Evolutionary conservation across 345 rosid species (phyloP).

Genomic region (Hibiscus syriacus): DNA sequence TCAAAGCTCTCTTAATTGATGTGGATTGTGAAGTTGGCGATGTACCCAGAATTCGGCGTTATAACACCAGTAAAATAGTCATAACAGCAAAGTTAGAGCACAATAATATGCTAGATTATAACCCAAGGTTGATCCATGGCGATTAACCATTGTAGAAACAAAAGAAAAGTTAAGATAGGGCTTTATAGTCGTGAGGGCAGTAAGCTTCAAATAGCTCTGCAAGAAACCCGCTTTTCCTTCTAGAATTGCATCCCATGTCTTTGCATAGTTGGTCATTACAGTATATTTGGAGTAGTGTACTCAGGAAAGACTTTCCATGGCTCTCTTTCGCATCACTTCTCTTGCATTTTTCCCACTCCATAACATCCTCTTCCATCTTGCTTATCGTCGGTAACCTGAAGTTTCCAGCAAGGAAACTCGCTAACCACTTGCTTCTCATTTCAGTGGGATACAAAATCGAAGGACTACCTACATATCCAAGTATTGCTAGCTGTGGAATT

Average conservation of each 20-base stretch:
- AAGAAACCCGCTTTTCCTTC: constrained; percentile 28
- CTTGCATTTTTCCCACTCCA: constrained; percentile 23
- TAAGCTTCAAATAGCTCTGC: constrained; percentile 31
- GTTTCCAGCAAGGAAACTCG: constrained; percentile 18
- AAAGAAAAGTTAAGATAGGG: neutral
- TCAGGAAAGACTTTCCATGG: constrained; percentile 21
- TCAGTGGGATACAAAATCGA: constrained; percentile 12
- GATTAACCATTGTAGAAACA: no score
- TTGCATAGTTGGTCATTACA: constrained; percentile 34
- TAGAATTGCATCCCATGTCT: constrained; percentile 32
- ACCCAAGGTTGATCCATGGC: no score
- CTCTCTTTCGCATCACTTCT: constrained; percentile 5
- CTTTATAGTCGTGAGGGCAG: constrained; percentile 25
- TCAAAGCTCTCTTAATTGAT: no score
- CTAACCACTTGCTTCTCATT: constrained; percentile 21
- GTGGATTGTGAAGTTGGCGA: no score
- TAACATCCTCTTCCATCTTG: constrained; percentile 22
- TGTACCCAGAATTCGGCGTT: no score
- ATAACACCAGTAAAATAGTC: no score
- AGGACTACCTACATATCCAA: constrained; percentile 19
- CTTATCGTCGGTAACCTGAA: constrained; percentile 17
- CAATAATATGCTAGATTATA: no score
- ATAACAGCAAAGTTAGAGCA: no score
- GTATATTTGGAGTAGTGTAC: constrained; percentile 18
- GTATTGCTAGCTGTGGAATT: constrained; percentile 22